Evolutionary conservation across 2,329 filamentous ascomycete species (phyloP).

Genomic region (Huntiella moniliformis): DNA sequence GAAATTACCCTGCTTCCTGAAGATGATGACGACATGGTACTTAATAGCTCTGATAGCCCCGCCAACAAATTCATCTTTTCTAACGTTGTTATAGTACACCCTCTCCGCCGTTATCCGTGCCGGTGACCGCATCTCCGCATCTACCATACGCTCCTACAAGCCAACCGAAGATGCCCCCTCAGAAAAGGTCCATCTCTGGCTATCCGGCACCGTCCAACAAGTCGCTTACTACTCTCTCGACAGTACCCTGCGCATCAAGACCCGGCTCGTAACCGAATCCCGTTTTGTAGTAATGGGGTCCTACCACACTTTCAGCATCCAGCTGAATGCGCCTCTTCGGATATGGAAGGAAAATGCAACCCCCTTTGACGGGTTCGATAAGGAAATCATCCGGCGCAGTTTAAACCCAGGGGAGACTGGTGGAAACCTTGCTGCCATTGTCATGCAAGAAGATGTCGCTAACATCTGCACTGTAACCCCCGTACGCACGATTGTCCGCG

Average conservation of each 20-base stretch:
- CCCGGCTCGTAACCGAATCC: constrained; percentile 34
- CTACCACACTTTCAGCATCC: constrained; percentile 54
- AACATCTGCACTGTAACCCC: constrained; percentile 72
- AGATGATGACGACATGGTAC: constrained; percentile 29
- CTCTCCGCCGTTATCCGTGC: constrained; percentile 40
- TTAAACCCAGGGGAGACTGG: constrained; percentile 53
- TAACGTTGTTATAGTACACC: not conserved
- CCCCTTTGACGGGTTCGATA: constrained; percentile 78
- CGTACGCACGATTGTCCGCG: constrained; percentile 57
- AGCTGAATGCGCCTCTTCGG: constrained; percentile 73
- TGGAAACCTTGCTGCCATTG: constrained; percentile 71
- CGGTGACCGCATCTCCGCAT: constrained; percentile 34
- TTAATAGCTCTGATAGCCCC: too few species aligned
- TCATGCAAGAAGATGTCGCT: constrained; percentile 78
- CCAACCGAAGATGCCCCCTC: constrained; percentile 30
- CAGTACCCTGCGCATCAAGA: constrained; percentile 36
- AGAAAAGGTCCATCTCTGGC: constrained; percentile 36
- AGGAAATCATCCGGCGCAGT: constrained; percentile 60
- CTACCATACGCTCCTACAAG: constrained; percentile 36
- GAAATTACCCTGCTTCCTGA: constrained; percentile 25
- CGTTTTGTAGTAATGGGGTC: constrained; percentile 32
- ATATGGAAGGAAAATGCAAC: constrained; percentile 54
- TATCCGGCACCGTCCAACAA: constrained; percentile 36
- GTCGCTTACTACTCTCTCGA: constrained; percentile 39
- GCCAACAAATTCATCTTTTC: constrained; percentile 5